Evolutionary conservation across 2,329 filamentous ascomycete genomes (phyloP).

Genomic region (Sporothrix humicola): DNA sequence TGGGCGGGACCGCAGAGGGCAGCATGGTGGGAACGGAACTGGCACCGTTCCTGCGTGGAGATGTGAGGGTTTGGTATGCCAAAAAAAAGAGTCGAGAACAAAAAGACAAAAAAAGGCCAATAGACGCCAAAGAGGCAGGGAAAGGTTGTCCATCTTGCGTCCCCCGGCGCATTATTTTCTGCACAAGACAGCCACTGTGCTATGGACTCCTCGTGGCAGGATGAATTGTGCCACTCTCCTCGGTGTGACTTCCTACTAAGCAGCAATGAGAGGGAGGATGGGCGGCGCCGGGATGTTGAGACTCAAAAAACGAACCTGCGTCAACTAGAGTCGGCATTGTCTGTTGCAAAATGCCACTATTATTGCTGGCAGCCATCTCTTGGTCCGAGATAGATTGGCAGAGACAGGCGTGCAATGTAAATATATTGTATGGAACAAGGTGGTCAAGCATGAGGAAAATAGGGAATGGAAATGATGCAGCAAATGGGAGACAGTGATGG

Average conservation of each 20-base stretch:
- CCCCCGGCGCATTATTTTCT: no score
- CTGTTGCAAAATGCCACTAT: not conserved
- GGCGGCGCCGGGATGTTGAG: not conserved
- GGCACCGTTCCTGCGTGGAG: constrained; percentile 8
- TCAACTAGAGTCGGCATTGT: not conserved
- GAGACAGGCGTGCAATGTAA: not conserved
- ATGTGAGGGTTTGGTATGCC: not conserved
- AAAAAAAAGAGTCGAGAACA: not conserved
- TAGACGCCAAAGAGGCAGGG: not conserved
- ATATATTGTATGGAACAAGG: no score
- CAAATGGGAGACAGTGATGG: no score
- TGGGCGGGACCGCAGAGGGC: not conserved
- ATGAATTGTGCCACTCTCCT: not conserved
- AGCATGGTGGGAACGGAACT: not conserved
- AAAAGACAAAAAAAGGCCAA: not conserved
- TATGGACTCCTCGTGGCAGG: constrained; percentile 4
- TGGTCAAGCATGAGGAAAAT: no score
- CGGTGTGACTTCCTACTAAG: not conserved
- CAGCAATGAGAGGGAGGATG: not conserved
- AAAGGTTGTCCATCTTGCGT: no score
- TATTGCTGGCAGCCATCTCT: not conserved
- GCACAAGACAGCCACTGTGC: not conserved
- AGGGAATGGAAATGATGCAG: no score
- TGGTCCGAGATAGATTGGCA: not conserved
- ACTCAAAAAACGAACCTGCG: not conserved